phyloP scores from a whole-genome alignment of 768 basidiomycete genomes.

The Boletellus sp. region DNA sequence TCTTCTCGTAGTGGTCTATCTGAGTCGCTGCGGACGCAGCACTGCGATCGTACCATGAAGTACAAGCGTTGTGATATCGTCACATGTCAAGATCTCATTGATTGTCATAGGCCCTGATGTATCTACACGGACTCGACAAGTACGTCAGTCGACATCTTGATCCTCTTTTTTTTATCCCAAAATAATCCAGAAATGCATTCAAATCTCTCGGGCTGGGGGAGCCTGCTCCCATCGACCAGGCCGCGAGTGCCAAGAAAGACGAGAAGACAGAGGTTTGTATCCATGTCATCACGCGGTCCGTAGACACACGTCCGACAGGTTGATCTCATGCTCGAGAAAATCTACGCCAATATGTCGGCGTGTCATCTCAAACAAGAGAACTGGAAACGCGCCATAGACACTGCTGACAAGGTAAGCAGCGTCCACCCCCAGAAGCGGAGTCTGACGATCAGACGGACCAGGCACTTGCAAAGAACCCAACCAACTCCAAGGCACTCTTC shows the following conservation, averaged over 20 bases:
- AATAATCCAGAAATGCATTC: constrained; percentile 46
- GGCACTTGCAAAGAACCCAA: constrained; percentile 72
- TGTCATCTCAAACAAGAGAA: constrained; percentile 79
- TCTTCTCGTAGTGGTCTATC: not conserved
- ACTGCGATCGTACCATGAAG: constrained; percentile 69
- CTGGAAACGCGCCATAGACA: constrained; percentile 74
- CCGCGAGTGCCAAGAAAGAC: constrained; percentile 37
- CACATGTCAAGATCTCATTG: constrained; percentile 2
- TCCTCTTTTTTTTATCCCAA: not conserved
- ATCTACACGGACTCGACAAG: constrained; percentile 76
- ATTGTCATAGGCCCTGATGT: constrained; percentile 57
- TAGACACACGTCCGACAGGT: constrained; percentile 40
- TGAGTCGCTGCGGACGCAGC: constrained; percentile 40
- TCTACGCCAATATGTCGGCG: constrained; percentile 82
- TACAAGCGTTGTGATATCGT: constrained; percentile 24
- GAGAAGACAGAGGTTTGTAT: constrained; percentile 62
- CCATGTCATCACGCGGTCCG: not conserved
- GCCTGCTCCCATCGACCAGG: constrained; percentile 20
- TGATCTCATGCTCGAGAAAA: constrained; percentile 74
- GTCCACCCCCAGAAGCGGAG: not conserved
- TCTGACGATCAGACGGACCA: constrained; percentile 25
- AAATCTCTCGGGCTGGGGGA: constrained; percentile 45
- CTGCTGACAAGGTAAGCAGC: constrained; percentile 66
- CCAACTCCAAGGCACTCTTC: constrained; percentile 77
- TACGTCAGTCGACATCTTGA: constrained; percentile 31